phyloP scores from a whole-genome alignment of 345 rosid genomes.

The Brassica cretica region DNA sequence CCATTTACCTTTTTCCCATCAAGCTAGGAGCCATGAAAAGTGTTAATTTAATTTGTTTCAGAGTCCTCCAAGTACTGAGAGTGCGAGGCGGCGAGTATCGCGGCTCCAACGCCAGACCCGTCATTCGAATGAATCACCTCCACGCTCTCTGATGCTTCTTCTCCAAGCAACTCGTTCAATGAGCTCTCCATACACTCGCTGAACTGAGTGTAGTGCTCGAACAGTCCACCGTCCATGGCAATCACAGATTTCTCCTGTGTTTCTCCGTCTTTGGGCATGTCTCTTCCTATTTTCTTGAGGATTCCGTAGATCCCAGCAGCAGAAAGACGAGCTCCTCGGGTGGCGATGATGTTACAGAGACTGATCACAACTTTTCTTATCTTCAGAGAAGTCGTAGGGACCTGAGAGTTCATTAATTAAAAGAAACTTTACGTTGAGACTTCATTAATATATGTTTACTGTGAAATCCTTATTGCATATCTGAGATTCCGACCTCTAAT shows the following conservation, averaged over 20 bases:
- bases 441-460: neutral
- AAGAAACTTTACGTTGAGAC: neutral
- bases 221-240: conserved; percentile 82
- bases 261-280: conserved; percentile 52
- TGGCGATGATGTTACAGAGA: conserved; percentile 67
- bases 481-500: conserved; percentile 51
- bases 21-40: neutral
- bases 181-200: conserved; percentile 62
- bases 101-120: conserved; percentile 88
- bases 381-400: conserved; percentile 53
- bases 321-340: conserved; percentile 69
- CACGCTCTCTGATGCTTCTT: conserved; percentile 51
- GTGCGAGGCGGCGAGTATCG: conserved; percentile 75
- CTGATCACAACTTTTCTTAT: conserved; percentile 59
- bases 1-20: too few species aligned
- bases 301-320: conserved; percentile 79
- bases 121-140: conserved; percentile 58
- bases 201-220: conserved; percentile 64
- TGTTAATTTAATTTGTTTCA: conserved; percentile 14
- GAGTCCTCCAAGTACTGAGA: conserved; percentile 48
- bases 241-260: conserved; percentile 52
- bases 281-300: conserved; percentile 77
- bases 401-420: conserved; percentile 40
- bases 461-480: neutral
- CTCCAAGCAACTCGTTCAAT: conserved; percentile 62